Evolutionary conservation across 208 protist species (phyloP).

Genomic region (Crithidia thermophila): DNA sequence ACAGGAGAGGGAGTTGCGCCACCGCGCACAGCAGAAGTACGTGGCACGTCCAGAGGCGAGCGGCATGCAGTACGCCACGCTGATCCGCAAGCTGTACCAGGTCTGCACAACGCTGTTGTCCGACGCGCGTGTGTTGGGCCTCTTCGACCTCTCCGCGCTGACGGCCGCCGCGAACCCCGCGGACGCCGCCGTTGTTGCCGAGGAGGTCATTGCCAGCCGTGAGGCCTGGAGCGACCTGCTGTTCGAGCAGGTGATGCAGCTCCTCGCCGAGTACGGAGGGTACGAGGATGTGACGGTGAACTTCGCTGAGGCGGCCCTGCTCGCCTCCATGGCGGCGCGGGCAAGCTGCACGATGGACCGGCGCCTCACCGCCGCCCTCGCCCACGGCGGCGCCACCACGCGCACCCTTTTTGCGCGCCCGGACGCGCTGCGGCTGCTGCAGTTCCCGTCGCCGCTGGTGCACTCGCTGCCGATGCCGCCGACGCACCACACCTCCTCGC

Average conservation of each 20-base stretch:
- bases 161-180: conserved; percentile 4
- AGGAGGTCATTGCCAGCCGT: conserved; percentile 26
- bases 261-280: conserved; percentile 75
- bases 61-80: conserved; percentile 74
- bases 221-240: conserved; percentile 77
- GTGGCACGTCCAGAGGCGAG: conserved; percentile 62
- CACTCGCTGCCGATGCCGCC: conserved; percentile 39
- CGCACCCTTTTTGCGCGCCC: conserved; percentile 44
- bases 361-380: conserved; percentile 8
- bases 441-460: conserved; percentile 50
- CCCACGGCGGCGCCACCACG: not conserved
- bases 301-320: conserved; percentile 77
- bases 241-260: conserved; percentile 66
- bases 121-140: conserved; percentile 59
- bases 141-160: conserved; percentile 23
- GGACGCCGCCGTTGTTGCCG: conserved; percentile 1
- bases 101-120: conserved; percentile 63
- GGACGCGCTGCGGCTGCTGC: conserved; percentile 63
- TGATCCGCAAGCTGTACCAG: conserved; percentile 71
- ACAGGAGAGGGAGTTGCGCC: conserved; percentile 39
- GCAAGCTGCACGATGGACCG: conserved; percentile 41
- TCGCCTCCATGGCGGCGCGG: conserved; percentile 65
- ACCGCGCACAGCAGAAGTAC: conserved; percentile 38
- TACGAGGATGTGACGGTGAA: conserved; percentile 90
- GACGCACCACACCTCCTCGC: conserved; percentile 20